Base-by-base conservation (phyloP, 2,329 filamentous ascomycete genomes). In the Sarocladium oryzae region DNA sequence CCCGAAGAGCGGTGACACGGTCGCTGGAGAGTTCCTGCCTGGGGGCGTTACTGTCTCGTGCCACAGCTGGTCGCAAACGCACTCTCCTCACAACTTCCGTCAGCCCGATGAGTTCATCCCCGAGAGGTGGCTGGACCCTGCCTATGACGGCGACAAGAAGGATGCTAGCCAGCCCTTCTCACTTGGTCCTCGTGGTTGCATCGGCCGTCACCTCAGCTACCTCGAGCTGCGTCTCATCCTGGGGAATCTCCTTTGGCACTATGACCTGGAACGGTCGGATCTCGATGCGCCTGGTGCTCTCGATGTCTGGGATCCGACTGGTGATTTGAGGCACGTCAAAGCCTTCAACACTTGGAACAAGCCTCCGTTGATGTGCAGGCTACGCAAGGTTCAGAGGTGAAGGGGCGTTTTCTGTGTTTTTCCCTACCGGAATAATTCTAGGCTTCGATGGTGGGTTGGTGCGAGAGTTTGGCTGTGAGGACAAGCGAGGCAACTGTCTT, bases 201-300 rank as follows among this genome's bases (percentile, higher is more conserved):
- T 79, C 21, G 76, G 76, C 2, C 66, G 66, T 54, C 76, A 77
- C 52, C 62, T 79, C 33, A 74, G 75, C 2, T 75, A 74, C 48
- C 64, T 70, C 18, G 75, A 79, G 57, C 74, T 78, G 67, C 66
- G 75, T 4, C 58, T 76, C 4, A 71, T 78, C 33, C 58, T 79
- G 6, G 69, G 72, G 0, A 68, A 68, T 2, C 56, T 79, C 4
- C 55, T 79, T 1, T 78, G 67, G 60, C 73, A 72, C 46, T 79
- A 77, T 56, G 75, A 79, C 52, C 52, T 77, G 53, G 58, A 60
- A 35, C 59, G 76, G 24, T 64, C 63, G 28, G 53, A 54, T 35
- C 11, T 50, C 18, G 62, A 64, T 16, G 51, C 45, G 21, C 50
- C 51, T 2, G 51, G 53, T 15, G 55, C 56, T 6, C 53, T 56